Conservation (phyloP, 2,329 filamentous ascomycete genomes). For the Emmonsia crescens region DNA sequence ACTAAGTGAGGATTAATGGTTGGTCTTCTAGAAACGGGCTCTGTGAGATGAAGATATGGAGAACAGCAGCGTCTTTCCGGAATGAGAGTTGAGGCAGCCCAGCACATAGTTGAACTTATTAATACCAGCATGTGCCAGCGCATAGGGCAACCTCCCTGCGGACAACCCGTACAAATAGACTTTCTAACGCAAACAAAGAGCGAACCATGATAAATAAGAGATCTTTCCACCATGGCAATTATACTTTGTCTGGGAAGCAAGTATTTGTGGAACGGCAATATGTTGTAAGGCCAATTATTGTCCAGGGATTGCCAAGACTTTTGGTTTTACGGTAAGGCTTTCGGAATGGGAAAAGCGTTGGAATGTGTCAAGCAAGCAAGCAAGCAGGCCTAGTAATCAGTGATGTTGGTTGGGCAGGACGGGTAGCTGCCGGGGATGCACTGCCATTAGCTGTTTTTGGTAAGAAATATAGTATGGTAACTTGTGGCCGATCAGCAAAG, state of each 20-base stretch:
- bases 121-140: conserved; percentile 14
- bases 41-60: conserved; percentile 17
- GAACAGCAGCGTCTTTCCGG: conserved; percentile 10
- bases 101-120: conserved; percentile 9
- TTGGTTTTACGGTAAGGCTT: conserved; percentile 20
- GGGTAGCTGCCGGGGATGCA: conserved; percentile 12
- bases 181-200: conserved; percentile 14
- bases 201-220: conserved; percentile 9
- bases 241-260: conserved; percentile 17
- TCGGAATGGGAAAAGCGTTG: conserved; percentile 10
- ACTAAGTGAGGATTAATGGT: conserved; percentile 8
- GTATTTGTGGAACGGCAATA: conserved; percentile 23
- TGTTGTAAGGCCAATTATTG: conserved; percentile 22
- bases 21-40: conserved; percentile 11
- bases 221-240: conserved; percentile 9
- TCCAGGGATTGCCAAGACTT: conserved; percentile 17
- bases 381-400: conserved; percentile 8
- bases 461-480: neutral
- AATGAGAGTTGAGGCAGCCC: conserved; percentile 4
- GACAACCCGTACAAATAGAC: conserved; percentile 15
- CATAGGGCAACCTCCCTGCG: conserved; percentile 20
- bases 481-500: conserved; percentile 1
- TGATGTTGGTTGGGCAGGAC: conserved; percentile 11
- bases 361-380: conserved; percentile 17
- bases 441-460: neutral